Evolutionary conservation across 1,284 basidiomycete genomes (phyloP).

Genomic region (Athelia psychrophila): DNA sequence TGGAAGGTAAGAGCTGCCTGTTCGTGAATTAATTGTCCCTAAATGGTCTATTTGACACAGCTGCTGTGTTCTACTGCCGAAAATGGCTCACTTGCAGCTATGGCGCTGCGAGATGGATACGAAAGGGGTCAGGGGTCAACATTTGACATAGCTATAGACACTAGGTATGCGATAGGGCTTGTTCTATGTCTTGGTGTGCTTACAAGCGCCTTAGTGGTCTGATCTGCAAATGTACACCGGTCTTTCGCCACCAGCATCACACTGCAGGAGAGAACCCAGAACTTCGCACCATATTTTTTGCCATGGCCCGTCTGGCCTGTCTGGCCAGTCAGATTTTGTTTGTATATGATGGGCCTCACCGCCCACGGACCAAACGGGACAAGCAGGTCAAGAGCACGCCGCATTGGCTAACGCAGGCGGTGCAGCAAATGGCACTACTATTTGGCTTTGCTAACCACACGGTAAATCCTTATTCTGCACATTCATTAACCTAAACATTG

Average conservation of each 20-base stretch:
- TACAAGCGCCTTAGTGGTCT: background rate
- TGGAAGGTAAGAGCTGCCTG: background rate
- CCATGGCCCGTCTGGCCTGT: conserved; percentile 70
- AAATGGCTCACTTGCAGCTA: background rate
- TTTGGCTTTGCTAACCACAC: conserved; percentile 88
- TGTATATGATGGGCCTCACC: conserved; percentile 90
- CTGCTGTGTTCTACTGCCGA: background rate
- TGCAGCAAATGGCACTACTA: conserved; percentile 81
- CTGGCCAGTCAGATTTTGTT: conserved; percentile 86
- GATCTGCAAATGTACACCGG: background rate
- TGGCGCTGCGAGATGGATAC: background rate
- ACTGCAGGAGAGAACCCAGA: conserved; percentile 79
- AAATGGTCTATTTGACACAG: background rate
- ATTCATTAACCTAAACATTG: background rate
- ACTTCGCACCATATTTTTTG: conserved; percentile 74
- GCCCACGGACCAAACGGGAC: conserved; percentile 82
- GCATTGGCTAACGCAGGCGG: conserved; percentile 63
- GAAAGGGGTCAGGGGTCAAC: background rate
- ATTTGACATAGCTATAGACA: background rate
- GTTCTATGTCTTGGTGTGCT: background rate
- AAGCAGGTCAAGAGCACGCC: conserved; percentile 61
- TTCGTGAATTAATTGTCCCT: background rate
- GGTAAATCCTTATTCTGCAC: conserved; percentile 38
- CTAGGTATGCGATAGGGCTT: background rate
- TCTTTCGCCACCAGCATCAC: conserved; percentile 48